Conservation (phyloP, 192 early-diverging fungal species). For the Coemansia reversa region DNA sequence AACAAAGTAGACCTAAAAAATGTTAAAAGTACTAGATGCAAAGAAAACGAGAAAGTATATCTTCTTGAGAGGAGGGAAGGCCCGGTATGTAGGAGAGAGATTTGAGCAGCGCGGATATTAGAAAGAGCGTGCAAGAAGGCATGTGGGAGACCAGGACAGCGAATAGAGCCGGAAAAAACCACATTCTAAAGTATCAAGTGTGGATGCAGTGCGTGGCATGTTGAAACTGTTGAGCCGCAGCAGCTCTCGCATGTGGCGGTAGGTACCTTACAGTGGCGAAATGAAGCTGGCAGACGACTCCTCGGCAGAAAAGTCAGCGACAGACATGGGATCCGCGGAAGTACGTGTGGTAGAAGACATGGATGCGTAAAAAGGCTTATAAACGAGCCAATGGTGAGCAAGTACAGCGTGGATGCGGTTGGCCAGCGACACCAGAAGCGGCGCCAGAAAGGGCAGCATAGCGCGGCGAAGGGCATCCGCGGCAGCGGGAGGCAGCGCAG, state of each 20-base stretch:
- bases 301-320: too few species aligned
- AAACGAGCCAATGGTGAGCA: constrained; percentile 51
- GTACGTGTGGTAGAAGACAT: constrained; percentile 6
- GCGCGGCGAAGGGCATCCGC: constrained; percentile 28
- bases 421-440: constrained; percentile 27
- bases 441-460: constrained; percentile 39
- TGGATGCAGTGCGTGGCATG: not conserved
- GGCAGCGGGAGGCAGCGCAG: constrained; percentile 33
- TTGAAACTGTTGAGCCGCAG: not conserved
- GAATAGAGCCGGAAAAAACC: not conserved
- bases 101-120: too few species aligned
- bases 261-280: constrained; percentile 1
- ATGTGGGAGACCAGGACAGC: too few species aligned
- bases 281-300: constrained; percentile 17
- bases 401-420: constrained; percentile 31
- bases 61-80: too few species aligned
- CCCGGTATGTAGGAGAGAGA: too few species aligned
- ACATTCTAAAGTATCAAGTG: constrained; percentile 1
- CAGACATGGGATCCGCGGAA: not conserved
- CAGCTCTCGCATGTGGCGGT: too few species aligned
- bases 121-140: too few species aligned
- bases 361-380: constrained; percentile 43
- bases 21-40: not conserved
- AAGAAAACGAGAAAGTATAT: not conserved
- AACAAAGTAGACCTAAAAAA: not conserved